Evolutionary conservation across 768 basidiomycete species (phyloP), one percentile per base, ranked within the genome.

Genomic region (Mycena kentingensis): DNA sequence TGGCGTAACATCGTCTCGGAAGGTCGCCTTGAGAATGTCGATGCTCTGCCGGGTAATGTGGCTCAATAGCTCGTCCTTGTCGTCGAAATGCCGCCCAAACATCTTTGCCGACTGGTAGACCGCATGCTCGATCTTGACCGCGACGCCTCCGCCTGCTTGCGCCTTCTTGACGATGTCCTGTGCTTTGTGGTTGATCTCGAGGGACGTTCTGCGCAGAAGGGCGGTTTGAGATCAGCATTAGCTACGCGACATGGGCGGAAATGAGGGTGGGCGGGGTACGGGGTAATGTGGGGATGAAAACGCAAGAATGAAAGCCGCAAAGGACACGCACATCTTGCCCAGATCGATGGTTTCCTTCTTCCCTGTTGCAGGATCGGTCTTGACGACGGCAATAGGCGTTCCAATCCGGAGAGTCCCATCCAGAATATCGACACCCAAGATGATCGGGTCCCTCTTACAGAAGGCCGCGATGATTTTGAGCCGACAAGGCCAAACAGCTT

Each of bases 101-200:
- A 93, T 88, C 72, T 94, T 96, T 25, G 93, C 85, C 22, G 90
- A 88, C 72, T 98, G 90, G 70, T 98, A 94, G 11, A 95, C 88
- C 3, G 94, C 95, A 68, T 96, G 90, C 69, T 98, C 97, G 54
- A 98, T 98, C 80, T 98, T 99, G 61, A 98, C 90, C 0, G 97
- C 96, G 13, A 98, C 95, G 65, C 97, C 96, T 42, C 81, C 95
- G 63, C 93, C 96, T n/a, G 91, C 85, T 69, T 98, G 93, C 2
- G 85, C 77, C 71, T 92, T 95, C 76, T 97, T 98, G 61, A 98
- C 82, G 24, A 92, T 77, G 90, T 98, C 95, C 47, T 77, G 75
- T 2, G 84, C 69, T 68, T 96, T 97, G 75, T 98, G 95, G 67
- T 99, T 98, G 68, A 98, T 97, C 71, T 99, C 96, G 64, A 98